phyloP scores from a whole-genome alignment of 805 yeast species.

The Zygosaccharomyces bailii region DNA sequence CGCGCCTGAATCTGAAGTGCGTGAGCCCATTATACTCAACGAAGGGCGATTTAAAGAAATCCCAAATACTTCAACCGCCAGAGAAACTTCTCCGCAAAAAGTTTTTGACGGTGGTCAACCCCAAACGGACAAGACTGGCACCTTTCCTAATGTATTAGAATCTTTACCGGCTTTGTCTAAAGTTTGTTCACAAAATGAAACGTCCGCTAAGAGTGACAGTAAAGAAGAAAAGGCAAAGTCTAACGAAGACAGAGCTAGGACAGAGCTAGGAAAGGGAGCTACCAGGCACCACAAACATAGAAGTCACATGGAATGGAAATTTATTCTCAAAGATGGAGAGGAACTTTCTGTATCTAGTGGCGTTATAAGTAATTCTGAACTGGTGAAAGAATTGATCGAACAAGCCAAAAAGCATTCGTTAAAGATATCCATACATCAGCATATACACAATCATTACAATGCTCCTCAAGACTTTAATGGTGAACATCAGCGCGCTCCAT shows the following conservation, averaged over 20 bases:
- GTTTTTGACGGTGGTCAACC: background rate
- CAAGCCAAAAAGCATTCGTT: constrained; percentile 57
- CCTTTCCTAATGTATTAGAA: background rate
- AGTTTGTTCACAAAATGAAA: background rate
- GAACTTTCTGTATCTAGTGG: constrained; percentile 51
- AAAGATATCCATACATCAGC: constrained; percentile 75
- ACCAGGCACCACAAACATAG: background rate
- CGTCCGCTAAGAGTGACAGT: background rate
- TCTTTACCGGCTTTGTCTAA: background rate
- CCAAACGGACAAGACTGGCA: background rate
- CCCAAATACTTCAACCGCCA: background rate
- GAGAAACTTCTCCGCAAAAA: background rate
- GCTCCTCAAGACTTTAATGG: constrained; percentile 16
- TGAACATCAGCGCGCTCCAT: constrained; percentile 1
- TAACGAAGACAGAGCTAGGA: background rate
- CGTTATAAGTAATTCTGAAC: constrained; percentile 47
- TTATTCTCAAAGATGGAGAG: constrained; percentile 45
- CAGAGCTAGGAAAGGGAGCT: background rate
- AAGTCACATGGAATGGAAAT: constrained; percentile 58
- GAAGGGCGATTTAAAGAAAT: background rate
- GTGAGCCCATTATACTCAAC: background rate
- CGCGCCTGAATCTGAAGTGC: background rate
- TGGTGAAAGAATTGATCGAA: constrained; percentile 55
- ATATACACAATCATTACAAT: constrained; percentile 73
- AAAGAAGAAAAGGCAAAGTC: background rate